Conservation (phyloP, 805 yeast species). For the Zygoascus flipseniorum region DNA sequence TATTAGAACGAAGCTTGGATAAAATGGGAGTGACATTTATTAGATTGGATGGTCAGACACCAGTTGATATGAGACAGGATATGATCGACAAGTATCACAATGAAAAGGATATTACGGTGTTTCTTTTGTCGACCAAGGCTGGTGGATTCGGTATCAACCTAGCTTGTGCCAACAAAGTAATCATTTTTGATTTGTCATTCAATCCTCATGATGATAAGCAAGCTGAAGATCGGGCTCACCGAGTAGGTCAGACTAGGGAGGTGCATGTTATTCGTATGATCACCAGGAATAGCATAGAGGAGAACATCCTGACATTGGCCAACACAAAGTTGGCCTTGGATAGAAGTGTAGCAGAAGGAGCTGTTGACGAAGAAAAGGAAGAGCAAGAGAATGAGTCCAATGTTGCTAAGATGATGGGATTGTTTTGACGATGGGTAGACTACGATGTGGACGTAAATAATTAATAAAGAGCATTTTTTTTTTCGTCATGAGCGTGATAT, state of each 20-base stretch:
- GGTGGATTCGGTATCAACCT: constrained; percentile 98
- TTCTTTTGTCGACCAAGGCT: constrained; percentile 86
- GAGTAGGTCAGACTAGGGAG: constrained; percentile 88
- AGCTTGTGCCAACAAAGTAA: constrained; percentile 88
- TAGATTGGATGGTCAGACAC: constrained; percentile 87
- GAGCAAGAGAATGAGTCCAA: constrained; percentile 29
- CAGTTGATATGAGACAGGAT: constrained; percentile 88
- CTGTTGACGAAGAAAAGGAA: constrained; percentile 24
- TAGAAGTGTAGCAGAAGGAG: constrained; percentile 33
- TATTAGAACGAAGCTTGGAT: constrained; percentile 68
- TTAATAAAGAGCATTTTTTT: no score
- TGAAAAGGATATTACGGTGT: constrained; percentile 73
- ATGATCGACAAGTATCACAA: constrained; percentile 83
- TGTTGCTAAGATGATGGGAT: constrained; percentile 28
- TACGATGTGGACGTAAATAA: no score
- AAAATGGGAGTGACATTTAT: constrained; percentile 59
- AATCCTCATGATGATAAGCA: constrained; percentile 98
- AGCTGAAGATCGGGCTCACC: constrained; percentile 97
- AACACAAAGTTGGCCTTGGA: constrained; percentile 87
- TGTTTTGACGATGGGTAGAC: background rate
- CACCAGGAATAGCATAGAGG: constrained; percentile 72
- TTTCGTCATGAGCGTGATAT: no score
- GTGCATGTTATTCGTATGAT: constrained; percentile 75
- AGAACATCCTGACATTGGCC: constrained; percentile 77
- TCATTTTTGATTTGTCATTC: constrained; percentile 88